Evolutionary conservation across 169 alveolate species (phyloP).

Genomic region (Babesia bigemina): DNA sequence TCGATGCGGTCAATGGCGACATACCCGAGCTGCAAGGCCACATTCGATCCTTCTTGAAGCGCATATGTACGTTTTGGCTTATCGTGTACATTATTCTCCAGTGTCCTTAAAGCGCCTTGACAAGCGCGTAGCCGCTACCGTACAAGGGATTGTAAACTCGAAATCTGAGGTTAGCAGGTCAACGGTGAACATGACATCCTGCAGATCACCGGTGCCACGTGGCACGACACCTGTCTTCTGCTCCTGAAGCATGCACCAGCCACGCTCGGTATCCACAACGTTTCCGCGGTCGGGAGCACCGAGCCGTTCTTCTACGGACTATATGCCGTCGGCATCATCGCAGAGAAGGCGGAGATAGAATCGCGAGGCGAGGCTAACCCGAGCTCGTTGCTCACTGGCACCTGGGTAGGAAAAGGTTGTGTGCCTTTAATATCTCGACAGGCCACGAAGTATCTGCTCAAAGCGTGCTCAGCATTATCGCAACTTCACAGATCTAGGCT

Average conservation of each 20-base stretch:
- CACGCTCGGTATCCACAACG: conserved; percentile 18
- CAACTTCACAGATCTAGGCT: conserved; percentile 4
- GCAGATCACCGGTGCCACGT: conserved; percentile 2
- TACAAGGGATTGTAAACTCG: not conserved
- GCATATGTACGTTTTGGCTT: conserved; percentile 10
- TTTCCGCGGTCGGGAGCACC: not conserved
- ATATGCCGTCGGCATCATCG: conserved; percentile 31
- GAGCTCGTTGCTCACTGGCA: conserved; percentile 43
- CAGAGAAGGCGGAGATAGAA: conserved; percentile 44
- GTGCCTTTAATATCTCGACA: not conserved
- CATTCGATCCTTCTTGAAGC: conserved; percentile 3
- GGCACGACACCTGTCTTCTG: conserved; percentile 14
- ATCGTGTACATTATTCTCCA: not conserved
- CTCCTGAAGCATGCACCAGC: conserved; percentile 28
- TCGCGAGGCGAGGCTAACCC: not conserved
- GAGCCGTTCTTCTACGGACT: conserved; percentile 18
- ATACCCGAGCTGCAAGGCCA: conserved; percentile 25
- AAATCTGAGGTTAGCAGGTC: conserved; percentile 1
- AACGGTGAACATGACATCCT: not conserved
- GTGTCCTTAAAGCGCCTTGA: conserved; percentile 22
- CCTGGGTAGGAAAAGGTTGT: conserved; percentile 24
- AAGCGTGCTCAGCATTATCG: not conserved
- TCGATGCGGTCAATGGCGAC: not conserved
- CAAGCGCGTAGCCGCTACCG: not conserved
- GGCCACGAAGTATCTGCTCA: conserved; percentile 28